Base-by-base conservation (phyloP, 441 rosid genomes). In the Sinapis alba region DNA sequence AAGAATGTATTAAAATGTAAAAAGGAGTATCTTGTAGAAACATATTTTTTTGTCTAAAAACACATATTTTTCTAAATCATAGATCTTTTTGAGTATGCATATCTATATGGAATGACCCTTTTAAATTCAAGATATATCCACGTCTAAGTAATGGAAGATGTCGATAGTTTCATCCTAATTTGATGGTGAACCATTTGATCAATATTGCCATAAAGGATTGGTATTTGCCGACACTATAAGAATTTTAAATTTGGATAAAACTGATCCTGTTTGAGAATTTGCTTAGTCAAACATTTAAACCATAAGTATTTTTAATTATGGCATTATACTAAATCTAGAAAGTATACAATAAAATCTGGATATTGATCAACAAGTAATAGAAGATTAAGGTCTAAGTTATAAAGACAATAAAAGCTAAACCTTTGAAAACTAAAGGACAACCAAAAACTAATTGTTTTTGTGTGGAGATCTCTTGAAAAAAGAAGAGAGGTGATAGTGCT, bases 401-500 rank as follows among this genome's bases (percentile, higher is more conserved):
- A 7, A 32, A 32, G 36, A 38, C 45, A 12, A 5, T 38, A 38
- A 38, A 38, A 38, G 15, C 47, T 38, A 38, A 38, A 36, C n/a
- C n/a, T 38, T 38, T 15, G 15, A 38, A 12, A 38, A 38, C 13
- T 38, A 38, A 38, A 38, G 47, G 16, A 38, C 15, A 1, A 12
- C 15, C 15, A 13, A 38, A 38, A 38, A 38, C 15, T 12, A 38
- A 38, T 38, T 38, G 38, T 34, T 38, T 38, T 38, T 1, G 15
- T 38, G 47, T 38, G 47, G 47, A 36, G 47, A 38, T 12, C 15
- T 38, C 47, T 38, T 38, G 23, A 41, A 41, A 23, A 63, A 68
- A 69, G 62, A 50, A 67, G 16, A 56, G 71, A 64, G 34, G 45
- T 43, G 24, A 58, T 10, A 77, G 54, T 70, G 75, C n/a, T 64